A percentile compares a stretch with the other conserved stretches of the same genome.
These are phyloP conservation scores for Artemisia tridentata DNA, from an alignment of 129 eudicot genomes.

Conservation along the genomic window DNA sequence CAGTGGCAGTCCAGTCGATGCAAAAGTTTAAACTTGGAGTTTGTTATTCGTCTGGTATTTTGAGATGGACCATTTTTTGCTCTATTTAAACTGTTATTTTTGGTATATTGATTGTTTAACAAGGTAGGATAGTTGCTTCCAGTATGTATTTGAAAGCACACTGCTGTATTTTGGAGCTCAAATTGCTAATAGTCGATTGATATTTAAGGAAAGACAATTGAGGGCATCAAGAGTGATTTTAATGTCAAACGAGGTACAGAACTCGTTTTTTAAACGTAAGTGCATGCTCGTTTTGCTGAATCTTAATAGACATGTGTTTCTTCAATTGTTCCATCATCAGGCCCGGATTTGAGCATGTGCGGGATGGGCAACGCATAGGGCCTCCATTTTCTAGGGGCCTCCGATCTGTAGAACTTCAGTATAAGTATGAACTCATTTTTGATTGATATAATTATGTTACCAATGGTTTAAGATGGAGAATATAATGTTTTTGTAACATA, in stretches of 20 bases:
- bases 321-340: no score
- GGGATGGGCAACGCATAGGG: no score
- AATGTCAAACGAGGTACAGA: background rate
- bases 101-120: background rate
- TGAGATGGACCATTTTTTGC: background rate
- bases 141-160: background rate
- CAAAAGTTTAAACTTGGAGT: conserved; percentile 34
- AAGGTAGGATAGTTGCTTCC: conserved; percentile 2
- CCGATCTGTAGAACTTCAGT: no score
- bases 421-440: no score
- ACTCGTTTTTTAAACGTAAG: no score
- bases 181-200: background rate
- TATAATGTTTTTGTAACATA: no score
- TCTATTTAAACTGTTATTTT: background rate
- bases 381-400: no score
- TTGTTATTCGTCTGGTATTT: conserved; percentile 5
- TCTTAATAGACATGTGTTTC: no score
- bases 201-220: conserved; percentile 6
- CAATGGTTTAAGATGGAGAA: no score
- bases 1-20: conserved; percentile 23
- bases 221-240: background rate
- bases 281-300: no score
- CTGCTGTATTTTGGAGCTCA: conserved; percentile 1
- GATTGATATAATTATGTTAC: no score
- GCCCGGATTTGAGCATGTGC: no score